These are phyloP conservation scores for Ceratobasidium sp. DNA, from an alignment of 1,284 basidiomycete genomes.

Conservation along the genomic window DNA sequence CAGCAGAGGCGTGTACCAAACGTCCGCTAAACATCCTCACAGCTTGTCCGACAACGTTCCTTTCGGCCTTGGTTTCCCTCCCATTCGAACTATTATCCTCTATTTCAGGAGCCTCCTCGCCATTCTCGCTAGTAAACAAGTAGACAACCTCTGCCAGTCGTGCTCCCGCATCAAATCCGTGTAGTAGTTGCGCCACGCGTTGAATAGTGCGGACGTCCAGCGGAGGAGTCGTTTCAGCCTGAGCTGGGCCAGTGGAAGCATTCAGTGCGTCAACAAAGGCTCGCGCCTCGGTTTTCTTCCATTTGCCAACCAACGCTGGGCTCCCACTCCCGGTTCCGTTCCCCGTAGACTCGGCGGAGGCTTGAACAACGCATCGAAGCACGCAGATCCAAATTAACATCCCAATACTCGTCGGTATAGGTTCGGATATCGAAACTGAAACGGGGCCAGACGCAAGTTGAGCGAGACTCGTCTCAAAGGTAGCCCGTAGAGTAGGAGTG, in stretches of 20 bases:
- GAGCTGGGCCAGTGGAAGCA: constrained; percentile 48
- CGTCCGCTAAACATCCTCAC: constrained; percentile 70
- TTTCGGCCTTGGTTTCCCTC: constrained; percentile 54
- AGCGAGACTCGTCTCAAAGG: constrained; percentile 27
- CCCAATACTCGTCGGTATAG: constrained; percentile 61
- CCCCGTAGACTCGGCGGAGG: constrained; percentile 62
- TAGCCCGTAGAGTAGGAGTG: constrained; percentile 61
- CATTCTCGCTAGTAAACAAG: constrained; percentile 48
- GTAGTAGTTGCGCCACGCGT: constrained; percentile 75
- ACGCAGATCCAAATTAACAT: constrained; percentile 67
- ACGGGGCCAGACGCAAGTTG: constrained; percentile 49
- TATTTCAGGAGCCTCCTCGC: constrained; percentile 49
- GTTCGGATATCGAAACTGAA: constrained; percentile 55
- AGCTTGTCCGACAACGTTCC: constrained; percentile 63
- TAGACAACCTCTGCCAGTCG: constrained; percentile 71
- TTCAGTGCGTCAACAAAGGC: constrained; percentile 72
- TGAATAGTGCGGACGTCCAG: constrained; percentile 74
- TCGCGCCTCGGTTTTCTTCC: constrained; percentile 75
- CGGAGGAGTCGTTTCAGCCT: constrained; percentile 48
- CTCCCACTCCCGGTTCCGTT: constrained; percentile 64
- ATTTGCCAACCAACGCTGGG: constrained; percentile 73
- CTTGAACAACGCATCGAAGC: constrained; percentile 72
- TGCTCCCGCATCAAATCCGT: constrained; percentile 71
- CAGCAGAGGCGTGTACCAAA: constrained; percentile 63
- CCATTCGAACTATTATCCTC: constrained; percentile 55